Evolutionary conservation across 1,284 basidiomycete genomes (phyloP).

Genomic region (Fomitopsis pinicola): DNA sequence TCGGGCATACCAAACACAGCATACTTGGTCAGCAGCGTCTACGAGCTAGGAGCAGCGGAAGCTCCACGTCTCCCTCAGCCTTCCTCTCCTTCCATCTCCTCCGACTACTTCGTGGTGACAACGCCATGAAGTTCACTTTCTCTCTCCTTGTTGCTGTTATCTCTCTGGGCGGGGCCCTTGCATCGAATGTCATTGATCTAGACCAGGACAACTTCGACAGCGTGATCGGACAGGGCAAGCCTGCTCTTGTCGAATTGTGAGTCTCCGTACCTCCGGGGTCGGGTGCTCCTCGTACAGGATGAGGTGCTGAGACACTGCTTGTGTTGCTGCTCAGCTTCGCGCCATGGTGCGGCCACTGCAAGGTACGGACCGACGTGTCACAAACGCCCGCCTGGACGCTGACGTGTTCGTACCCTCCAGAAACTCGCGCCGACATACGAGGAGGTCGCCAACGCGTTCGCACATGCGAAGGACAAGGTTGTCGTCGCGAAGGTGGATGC

Average conservation of each 20-base stretch:
- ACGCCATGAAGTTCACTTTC: conserved; percentile 58
- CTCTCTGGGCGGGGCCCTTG: conserved; percentile 49
- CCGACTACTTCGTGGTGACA: conserved; percentile 9
- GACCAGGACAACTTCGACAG: conserved; percentile 73
- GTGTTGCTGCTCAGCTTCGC: conserved; percentile 52
- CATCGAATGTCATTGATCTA: conserved; percentile 83
- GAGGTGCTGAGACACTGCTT: neutral
- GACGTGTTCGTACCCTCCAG: conserved; percentile 33
- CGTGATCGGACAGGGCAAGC: conserved; percentile 72
- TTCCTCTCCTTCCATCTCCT: conserved; percentile 1
- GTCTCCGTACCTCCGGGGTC: conserved; percentile 27
- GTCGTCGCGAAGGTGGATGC: conserved; percentile 92
- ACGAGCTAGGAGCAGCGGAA: neutral
- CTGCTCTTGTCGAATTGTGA: conserved; percentile 87
- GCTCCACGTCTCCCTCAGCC: conserved; percentile 3
- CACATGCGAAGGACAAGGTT: conserved; percentile 76
- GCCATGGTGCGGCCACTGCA: conserved; percentile 87
- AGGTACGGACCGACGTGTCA: conserved; percentile 39
- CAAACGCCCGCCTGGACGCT: neutral
- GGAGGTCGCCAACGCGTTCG: conserved; percentile 83
- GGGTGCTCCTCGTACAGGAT: neutral
- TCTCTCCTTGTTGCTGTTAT: conserved; percentile 55
- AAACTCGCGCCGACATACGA: conserved; percentile 87
- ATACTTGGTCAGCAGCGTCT: neutral
- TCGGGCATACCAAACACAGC: neutral